Base-by-base conservation (phyloP, 768 basidiomycete species). In the Baorangia bicolor region DNA sequence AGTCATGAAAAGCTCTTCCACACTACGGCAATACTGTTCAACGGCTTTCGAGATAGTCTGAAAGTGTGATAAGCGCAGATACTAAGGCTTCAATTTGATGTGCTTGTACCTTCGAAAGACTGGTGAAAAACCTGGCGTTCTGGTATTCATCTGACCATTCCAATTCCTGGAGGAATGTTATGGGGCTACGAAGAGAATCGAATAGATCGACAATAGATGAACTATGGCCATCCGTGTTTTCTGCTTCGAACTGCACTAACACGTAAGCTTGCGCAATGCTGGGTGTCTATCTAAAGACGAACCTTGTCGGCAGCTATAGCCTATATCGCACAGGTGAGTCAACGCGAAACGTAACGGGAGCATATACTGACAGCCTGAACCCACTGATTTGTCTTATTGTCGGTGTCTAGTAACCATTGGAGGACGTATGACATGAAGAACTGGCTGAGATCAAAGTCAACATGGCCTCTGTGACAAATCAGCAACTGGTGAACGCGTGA, bases 151-250 rank as follows among this genome's bases (percentile, higher is more conserved):
- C 92, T 12, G 88, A 86, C 97, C 97, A 99, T 57, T 94, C 83
- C 38, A 99, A 76, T 45, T 91, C 90, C 69, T 92, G 83, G 42
- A 99, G 72, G 73, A 97, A 94, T 54, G 83, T 82, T 64, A 94
- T 88, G 0, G 96, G 94, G 63, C 91, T 94, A 48, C 92, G 85
- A 51, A 98, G 79, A 3, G 94, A 97, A 59, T 94, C 94, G 65
- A 98, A 98, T 1, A 99, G 79, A 72, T 99, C 97, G 23, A 94
- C 87, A 51, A 99, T 95, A 0, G 96, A 98, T n/a, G 95, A 94
- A 63, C 93, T 96, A 65, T 95, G 92, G 0, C 90, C 90, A 71
- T 91, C 85, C 12, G 77, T 56, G 57, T 90, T 81, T 74, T 94
- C 82, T 53, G 92, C 79, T 77, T 94, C 80, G 61, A 92, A 92